phyloP scores from a whole-genome alignment of 2,329 filamentous ascomycete genomes.

The Talaromyces rugulosus region DNA sequence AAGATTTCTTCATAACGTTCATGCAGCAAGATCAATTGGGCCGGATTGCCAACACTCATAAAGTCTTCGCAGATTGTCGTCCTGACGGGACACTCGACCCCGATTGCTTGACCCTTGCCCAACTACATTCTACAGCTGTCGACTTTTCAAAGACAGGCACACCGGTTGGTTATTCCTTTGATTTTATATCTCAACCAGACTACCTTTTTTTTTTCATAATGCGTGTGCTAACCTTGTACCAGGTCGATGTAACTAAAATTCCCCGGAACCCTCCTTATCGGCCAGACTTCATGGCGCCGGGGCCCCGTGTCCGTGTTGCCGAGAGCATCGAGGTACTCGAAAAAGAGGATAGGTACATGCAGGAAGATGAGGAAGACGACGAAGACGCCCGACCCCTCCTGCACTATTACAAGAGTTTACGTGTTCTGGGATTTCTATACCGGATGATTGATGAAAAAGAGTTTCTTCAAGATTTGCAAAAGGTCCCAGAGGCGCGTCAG shows the following conservation, averaged over 20 bases:
- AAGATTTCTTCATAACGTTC: constrained; percentile 74
- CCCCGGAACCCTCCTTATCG: constrained; percentile 12
- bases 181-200: not conserved
- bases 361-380: constrained; percentile 25
- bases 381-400: constrained; percentile 28
- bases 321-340: constrained; percentile 14
- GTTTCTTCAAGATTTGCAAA: constrained; percentile 33
- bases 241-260: constrained; percentile 15
- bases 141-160: constrained; percentile 75
- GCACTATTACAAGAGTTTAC: constrained; percentile 63
- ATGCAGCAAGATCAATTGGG: constrained; percentile 66
- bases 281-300: constrained; percentile 21
- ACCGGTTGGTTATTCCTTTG: constrained; percentile 32
- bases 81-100: constrained; percentile 48
- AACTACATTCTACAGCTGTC: constrained; percentile 65
- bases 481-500: not conserved
- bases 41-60: constrained; percentile 61
- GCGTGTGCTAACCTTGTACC: not conserved
- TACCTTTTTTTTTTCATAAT: not conserved
- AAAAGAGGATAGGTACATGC: constrained; percentile 10
- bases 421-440: constrained; percentile 67
- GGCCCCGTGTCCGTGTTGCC: constrained; percentile 16
- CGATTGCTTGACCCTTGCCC: constrained; percentile 55
- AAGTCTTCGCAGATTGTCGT: constrained; percentile 59
- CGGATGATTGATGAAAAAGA: constrained; percentile 67